phyloP scores from a whole-genome alignment of 1,139 yeast genomes.

The Scheffersomyces insectosa region DNA sequence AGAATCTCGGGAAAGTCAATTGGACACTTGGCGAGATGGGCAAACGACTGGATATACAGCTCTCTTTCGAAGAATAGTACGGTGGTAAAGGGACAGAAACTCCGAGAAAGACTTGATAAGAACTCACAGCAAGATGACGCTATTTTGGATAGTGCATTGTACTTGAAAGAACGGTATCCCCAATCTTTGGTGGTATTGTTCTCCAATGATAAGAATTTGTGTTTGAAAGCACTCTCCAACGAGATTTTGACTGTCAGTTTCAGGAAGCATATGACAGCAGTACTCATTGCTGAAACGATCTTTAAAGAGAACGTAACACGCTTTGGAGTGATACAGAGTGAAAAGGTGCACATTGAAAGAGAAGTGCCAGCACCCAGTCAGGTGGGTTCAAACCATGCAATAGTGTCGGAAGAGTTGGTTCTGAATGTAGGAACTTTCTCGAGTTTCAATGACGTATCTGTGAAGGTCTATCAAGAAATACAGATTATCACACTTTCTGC shows the following conservation, averaged over 20 bases:
- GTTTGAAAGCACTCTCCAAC: constrained; percentile 73
- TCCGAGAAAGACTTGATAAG: constrained; percentile 49
- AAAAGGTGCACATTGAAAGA: too few species aligned
- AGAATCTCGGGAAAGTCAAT: constrained; percentile 32
- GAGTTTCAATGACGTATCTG: constrained; percentile 8
- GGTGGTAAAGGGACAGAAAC: constrained; percentile 64
- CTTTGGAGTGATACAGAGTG: constrained; percentile 13
- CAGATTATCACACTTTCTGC: constrained; percentile 44
- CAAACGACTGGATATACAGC: constrained; percentile 77
- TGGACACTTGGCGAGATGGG: constrained; percentile 67
- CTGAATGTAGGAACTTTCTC: neutral
- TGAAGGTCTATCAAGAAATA: constrained; percentile 38
- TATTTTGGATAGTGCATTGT: constrained; percentile 81
- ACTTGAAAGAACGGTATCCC: constrained; percentile 45
- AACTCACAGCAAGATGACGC: constrained; percentile 68
- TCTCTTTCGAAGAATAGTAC: constrained; percentile 53
- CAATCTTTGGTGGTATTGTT: constrained; percentile 58
- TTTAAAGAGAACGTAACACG: constrained; percentile 38
- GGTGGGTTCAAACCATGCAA: too few species aligned
- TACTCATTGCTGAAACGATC: constrained; percentile 53
- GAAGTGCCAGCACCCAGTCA: too few species aligned
- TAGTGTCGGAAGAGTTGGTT: neutral
- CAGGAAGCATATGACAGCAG: constrained; percentile 59
- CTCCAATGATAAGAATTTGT: constrained; percentile 82
- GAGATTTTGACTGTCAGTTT: constrained; percentile 69